These are phyloP conservation scores for Sarcocystis neurona DNA, from an alignment of 169 alveolate species.

Conservation along the genomic window DNA sequence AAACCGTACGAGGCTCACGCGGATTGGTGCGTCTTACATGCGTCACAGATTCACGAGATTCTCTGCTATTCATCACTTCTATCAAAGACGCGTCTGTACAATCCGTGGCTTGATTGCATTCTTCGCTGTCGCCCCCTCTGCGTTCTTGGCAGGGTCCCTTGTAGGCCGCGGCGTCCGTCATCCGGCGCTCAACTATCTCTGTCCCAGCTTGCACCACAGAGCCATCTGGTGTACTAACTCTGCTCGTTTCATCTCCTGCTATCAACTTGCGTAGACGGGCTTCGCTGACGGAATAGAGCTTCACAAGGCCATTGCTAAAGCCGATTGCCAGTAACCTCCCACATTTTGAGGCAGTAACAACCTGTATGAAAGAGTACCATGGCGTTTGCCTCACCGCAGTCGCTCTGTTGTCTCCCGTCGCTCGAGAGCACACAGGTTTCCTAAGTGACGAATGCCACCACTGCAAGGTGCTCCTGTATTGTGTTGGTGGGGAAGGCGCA, in stretches of 20 bases:
- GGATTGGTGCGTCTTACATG: constrained; percentile 47
- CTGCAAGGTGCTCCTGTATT: too few relatives aligned
- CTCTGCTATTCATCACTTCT: constrained; percentile 51
- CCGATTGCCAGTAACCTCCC: constrained; percentile 45
- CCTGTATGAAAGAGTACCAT: not conserved
- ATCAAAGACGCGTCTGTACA: not conserved
- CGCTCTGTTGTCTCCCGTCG: not conserved
- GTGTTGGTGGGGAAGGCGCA: not conserved
- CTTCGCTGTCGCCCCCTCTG: not conserved
- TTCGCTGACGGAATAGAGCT: constrained; percentile 15
- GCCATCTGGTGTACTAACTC: not conserved
- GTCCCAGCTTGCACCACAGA: not conserved
- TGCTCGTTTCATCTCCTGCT: not conserved
- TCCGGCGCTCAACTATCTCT: not conserved
- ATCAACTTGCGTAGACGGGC: constrained; percentile 1
- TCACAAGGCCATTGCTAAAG: constrained; percentile 53
- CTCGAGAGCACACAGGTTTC: not conserved
- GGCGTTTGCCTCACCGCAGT: not conserved
- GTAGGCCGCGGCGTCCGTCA: too few relatives aligned
- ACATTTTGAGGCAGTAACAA: constrained; percentile 22
- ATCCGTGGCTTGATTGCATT: not conserved
- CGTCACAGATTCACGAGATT: constrained; percentile 57
- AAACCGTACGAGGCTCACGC: not conserved
- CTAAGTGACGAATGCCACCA: too few relatives aligned
- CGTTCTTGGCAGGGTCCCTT: not conserved